A percentile compares a stretch with the other conserved stretches of the same genome.
phyloP scores from a whole-genome alignment of 2,329 filamentous ascomycete species.

The Fusarium lyarnte region DNA sequence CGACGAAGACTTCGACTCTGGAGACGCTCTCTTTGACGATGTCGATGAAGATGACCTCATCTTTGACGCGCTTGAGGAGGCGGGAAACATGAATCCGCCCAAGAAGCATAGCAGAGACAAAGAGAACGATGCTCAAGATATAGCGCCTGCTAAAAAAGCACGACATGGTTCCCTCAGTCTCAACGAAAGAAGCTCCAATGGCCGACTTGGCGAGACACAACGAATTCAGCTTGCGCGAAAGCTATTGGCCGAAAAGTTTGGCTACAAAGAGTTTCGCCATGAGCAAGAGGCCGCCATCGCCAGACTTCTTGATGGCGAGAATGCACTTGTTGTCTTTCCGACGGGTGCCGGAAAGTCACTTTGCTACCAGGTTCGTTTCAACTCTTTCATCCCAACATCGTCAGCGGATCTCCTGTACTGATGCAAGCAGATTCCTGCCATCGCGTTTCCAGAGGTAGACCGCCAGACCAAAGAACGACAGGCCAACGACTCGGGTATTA shows the following conservation, averaged over 20 bases:
- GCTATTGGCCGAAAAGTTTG: slow-evolving; percentile 53
- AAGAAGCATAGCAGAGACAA: slow-evolving; percentile 20
- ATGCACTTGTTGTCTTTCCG: slow-evolving; percentile 56
- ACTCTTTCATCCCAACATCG: background rate
- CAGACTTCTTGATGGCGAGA: slow-evolving; percentile 51
- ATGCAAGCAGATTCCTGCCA: slow-evolving; percentile 54
- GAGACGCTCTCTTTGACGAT: slow-evolving; percentile 42
- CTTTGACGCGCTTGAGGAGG: slow-evolving; percentile 29
- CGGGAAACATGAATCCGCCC: slow-evolving; percentile 10
- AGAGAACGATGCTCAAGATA: background rate
- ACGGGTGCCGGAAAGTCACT: slow-evolving; percentile 61
- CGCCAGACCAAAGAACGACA: slow-evolving; percentile 38
- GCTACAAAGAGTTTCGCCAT: slow-evolving; percentile 53
- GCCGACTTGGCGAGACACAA: background rate
- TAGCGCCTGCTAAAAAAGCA: slow-evolving; percentile 15
- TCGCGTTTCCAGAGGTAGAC: slow-evolving; percentile 59
- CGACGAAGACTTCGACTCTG: slow-evolving; percentile 42
- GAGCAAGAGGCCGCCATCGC: slow-evolving; percentile 56
- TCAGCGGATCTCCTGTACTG: background rate
- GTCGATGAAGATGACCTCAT: slow-evolving; percentile 37
- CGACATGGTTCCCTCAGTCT: background rate
- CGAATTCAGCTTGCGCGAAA: slow-evolving; percentile 31
- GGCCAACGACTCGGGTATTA: slow-evolving; percentile 56
- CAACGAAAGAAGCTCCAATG: background rate
- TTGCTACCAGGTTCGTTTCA: slow-evolving; percentile 55